phyloP scores from a whole-genome alignment of 345 rosid species.

The Fremontodendron californicum region DNA sequence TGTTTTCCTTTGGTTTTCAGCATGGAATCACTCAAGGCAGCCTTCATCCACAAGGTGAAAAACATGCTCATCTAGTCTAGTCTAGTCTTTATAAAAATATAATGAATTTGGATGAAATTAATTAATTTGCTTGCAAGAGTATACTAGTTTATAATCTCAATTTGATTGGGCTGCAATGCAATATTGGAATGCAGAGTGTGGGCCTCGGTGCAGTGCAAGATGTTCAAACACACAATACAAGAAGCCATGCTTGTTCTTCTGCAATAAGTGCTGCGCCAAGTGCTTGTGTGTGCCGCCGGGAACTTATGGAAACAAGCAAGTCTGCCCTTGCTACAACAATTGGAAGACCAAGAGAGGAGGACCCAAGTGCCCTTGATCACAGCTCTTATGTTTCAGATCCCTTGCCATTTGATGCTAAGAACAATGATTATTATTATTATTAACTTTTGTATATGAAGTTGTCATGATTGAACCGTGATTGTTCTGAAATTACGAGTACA shows the following conservation, averaged over 20 bases:
- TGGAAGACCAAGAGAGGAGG: constrained; percentile 66
- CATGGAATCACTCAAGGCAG: constrained; percentile 47
- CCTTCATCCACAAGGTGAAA: constrained; percentile 49
- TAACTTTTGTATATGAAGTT: too few species aligned
- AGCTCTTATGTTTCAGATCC: too few species aligned
- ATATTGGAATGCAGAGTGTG: constrained; percentile 30
- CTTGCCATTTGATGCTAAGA: too few species aligned
- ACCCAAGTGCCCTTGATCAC: constrained; percentile 54
- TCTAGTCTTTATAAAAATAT: background rate
- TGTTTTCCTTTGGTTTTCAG: constrained; percentile 17
- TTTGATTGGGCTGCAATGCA: background rate
- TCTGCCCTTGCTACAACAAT: constrained; percentile 69
- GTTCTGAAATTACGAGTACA: too few species aligned
- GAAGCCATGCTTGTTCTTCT: constrained; percentile 62
- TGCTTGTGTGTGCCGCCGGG: constrained; percentile 83
- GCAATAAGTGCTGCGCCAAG: constrained; percentile 53
- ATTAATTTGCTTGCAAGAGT: background rate
- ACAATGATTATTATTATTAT: too few species aligned
- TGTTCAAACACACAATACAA: constrained; percentile 47
- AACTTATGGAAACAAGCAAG: constrained; percentile 53
- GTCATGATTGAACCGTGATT: too few species aligned
- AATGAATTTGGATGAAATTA: background rate
- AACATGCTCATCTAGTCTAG: background rate
- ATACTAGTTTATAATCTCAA: background rate
- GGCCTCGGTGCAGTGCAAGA: constrained; percentile 36